A percentile compares a stretch with the other conserved stretches of the same genome.
These are phyloP conservation scores for Tetrapisispora namnaoensis DNA, from an alignment of 805 yeast species.

Conservation along the genomic window DNA sequence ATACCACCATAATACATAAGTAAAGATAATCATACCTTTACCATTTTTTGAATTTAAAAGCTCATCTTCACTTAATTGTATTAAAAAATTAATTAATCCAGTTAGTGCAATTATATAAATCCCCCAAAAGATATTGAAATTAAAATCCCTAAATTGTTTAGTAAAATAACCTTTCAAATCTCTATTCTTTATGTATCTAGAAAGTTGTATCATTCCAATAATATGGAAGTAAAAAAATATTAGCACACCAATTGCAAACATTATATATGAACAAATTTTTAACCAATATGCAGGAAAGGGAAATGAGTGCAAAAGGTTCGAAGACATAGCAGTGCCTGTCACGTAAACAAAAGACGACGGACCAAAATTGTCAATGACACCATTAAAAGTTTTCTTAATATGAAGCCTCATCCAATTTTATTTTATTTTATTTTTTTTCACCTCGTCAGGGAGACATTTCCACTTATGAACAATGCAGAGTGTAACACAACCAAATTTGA, in stretches of 20 bases:
- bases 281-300: constrained; percentile 60
- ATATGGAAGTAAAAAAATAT: constrained; percentile 36
- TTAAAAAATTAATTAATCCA: constrained; percentile 52
- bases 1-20: constrained; percentile 70
- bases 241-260: constrained; percentile 50
- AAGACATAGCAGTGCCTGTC: constrained; percentile 82
- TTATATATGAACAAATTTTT: constrained; percentile 43
- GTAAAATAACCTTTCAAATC: constrained; percentile 17
- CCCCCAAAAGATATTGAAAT: constrained; percentile 57
- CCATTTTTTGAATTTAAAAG: constrained; percentile 4
- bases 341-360: constrained; percentile 61
- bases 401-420: neutral
- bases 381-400: neutral
- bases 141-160: constrained; percentile 32
- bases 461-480: too few relatives aligned
- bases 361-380: constrained; percentile 20
- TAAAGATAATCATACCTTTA: constrained; percentile 37
- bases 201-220: constrained; percentile 33
- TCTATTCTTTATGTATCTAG: constrained; percentile 17
- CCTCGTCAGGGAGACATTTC: too few relatives aligned
- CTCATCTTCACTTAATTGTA: constrained; percentile 32
- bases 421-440: neutral
- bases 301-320: constrained; percentile 50
- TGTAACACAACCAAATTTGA: too few relatives aligned
- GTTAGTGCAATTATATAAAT: constrained; percentile 72